Percentiles rank a stretch among this genome's conserved stretches.
Conservation (phyloP, 1,139 yeast species). For the Kodamaea suecica region DNA sequence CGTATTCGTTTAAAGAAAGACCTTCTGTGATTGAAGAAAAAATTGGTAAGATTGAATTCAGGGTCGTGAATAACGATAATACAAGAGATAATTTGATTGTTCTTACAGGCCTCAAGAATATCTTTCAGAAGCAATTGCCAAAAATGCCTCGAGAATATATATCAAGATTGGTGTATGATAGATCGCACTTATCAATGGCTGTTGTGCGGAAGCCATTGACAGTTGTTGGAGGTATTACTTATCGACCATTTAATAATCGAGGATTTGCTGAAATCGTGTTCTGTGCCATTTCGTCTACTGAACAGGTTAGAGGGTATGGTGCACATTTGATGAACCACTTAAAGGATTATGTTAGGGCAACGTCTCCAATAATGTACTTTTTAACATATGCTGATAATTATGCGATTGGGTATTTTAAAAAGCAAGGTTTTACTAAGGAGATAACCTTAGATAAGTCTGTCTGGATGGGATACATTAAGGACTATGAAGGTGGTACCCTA, state of each 20-base stretch:
- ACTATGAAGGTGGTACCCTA: constrained; percentile 97
- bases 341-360: constrained; percentile 89
- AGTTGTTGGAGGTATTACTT: constrained; percentile 97
- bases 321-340: constrained; percentile 98
- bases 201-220: constrained; percentile 89
- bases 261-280: constrained; percentile 97
- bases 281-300: constrained; percentile 96
- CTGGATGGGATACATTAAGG: constrained; percentile 99
- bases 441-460: constrained; percentile 77
- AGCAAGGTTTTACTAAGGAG: constrained; percentile 97
- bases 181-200: constrained; percentile 93
- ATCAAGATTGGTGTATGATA: constrained; percentile 88
- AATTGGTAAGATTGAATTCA: constrained; percentile 86
- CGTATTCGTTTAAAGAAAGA: constrained; percentile 82
- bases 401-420: constrained; percentile 97
- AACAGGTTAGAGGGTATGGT: constrained; percentile 97
- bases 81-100: constrained; percentile 85
- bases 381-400: constrained; percentile 97
- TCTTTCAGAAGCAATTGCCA: constrained; percentile 94
- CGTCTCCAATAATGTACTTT: constrained; percentile 83
- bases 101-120: constrained; percentile 89
- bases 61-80: constrained; percentile 95
- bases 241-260: constrained; percentile 85
- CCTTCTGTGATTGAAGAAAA: constrained; percentile 92
- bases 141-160: constrained; percentile 98